Evolutionary conservation across 768 basidiomycete species (phyloP), one percentile per base, ranked within the genome.

Genomic region (Suillus brevipes): DNA sequence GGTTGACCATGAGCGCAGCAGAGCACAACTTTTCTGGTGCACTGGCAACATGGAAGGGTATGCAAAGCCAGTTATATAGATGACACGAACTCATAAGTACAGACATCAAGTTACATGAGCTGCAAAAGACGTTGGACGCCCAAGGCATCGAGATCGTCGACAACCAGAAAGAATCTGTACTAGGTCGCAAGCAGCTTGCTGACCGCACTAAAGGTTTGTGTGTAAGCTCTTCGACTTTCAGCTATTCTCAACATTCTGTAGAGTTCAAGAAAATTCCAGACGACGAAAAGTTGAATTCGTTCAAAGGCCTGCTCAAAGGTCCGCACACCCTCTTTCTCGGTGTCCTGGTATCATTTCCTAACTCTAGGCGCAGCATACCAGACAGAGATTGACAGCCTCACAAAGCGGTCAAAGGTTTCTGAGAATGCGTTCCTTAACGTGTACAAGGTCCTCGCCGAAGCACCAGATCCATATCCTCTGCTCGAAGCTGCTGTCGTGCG

Each of bases 261-360:
- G 97, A 99, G 70, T 99, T 98, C 85, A 98, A 93, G 82, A 97
- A 93, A 80, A 87, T 97, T 9, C 85, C 96, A 0, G 96, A 98
- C 65, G 85, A 87, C 25, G 93, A 96, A 74, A 98, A 99, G 77
- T 79, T 89, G 50, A 85, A 85, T 59, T 89, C 89, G 14, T 92
- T 97, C 85, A 99, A 97, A 79, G 87, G 87, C 13, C 82, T 99
- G 25, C 82, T 99, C 62, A 98, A 97, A 81, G 85, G 94, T 92
- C 64, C 62, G 79, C 25, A 31, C 10, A 55, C 68, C 28, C 60
- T 66, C 49, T 59, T 45, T 23, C 56, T 34, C 45, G 36, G 49
- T 45, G 25, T 42, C 47, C 20, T 49, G 34, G 18, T 62, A 47
- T 49, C 37, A 5, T 53, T 61, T 34, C 3, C 12, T 23, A 12